These are phyloP conservation scores for Pseudohyphozyma bogoriensis DNA, from an alignment of 768 basidiomycete genomes.

Conservation along the genomic window DNA sequence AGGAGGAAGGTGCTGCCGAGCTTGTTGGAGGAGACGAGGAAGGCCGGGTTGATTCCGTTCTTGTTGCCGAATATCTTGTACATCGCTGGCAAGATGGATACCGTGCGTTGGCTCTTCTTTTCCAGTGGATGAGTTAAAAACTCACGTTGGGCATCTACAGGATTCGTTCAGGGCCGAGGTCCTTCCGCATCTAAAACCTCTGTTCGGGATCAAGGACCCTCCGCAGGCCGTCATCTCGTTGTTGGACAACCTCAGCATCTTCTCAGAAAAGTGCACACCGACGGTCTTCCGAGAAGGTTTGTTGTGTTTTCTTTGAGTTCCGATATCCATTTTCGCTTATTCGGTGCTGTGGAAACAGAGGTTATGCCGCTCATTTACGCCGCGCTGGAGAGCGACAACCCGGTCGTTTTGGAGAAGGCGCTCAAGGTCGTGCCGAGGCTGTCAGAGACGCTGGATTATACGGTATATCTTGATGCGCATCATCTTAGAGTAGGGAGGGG, in stretches of 20 bases:
- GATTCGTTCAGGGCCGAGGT: slow-evolving; percentile 71
- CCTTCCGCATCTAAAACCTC: slow-evolving; percentile 74
- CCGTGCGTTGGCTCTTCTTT: slow-evolving; percentile 33
- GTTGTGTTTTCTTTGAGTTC: slow-evolving; percentile 34
- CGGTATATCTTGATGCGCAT: slow-evolving; percentile 32
- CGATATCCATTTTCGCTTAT: no score
- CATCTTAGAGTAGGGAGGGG: background rate
- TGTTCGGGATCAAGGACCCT: slow-evolving; percentile 85
- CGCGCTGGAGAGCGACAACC: slow-evolving; percentile 90
- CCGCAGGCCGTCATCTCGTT: slow-evolving; percentile 95
- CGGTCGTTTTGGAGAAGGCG: slow-evolving; percentile 81
- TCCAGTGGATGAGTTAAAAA: background rate
- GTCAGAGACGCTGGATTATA: slow-evolving; percentile 86
- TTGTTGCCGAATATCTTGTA: slow-evolving; percentile 91
- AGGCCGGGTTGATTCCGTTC: slow-evolving; percentile 81
- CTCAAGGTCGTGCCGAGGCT: slow-evolving; percentile 71
- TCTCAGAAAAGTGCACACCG: slow-evolving; percentile 84
- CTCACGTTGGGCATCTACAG: background rate
- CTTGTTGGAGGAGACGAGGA: slow-evolving; percentile 83
- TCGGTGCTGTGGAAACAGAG: no score
- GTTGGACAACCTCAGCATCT: slow-evolving; percentile 72
- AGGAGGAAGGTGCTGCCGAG: slow-evolving; percentile 83
- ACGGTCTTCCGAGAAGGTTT: slow-evolving; percentile 75
- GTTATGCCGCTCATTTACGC: slow-evolving; percentile 94
- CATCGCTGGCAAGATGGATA: slow-evolving; percentile 66